Evolutionary conservation across 306 rosid genomes (phyloP), one percentile per base, ranked within the genome.

Genomic region (Gastrolobium bilobum): DNA sequence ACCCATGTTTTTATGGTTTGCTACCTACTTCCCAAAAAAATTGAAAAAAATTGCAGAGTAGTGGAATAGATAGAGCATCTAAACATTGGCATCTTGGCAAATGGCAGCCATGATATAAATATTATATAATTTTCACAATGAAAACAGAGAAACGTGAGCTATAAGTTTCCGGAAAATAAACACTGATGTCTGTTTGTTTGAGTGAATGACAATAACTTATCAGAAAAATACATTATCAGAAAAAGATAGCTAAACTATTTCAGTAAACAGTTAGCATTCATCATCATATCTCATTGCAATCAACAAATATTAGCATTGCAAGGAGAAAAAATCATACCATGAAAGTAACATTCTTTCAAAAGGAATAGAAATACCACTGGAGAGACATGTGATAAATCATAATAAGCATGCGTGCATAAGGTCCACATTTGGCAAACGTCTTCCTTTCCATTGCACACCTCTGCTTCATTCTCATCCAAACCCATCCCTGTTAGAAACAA

Each of bases 311-410:
- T 5, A 48, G 52, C 52, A 60, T 64, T 43, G 29, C 9, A 58
- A 38, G 26, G 71, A 76, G 48, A 76, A 76, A 56, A 72, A 50
- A 35, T 3, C 96, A 39, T 91, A 95, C 98, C 98, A 84, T 78
- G 65, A 75, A 77, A 73, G 77, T 96, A 91, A 63, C 94, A 96
- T 74, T 88, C 94, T 87, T 91, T 96, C 79, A 96, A 85, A 68
- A 93, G 94, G 83, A 82, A 87, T 61, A 96, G 30, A 84, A 96
- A 96, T 53, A 93, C 91, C 82, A 89, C 83, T 0, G 98, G 99
- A 65, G 99, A 83, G 51, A 91, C 90, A 71, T 84, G 86, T 14
- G 80, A 58, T 35, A 96, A 82, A 82, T 96, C 89, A 70, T 80
- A 83, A 72, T 91, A 93, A 10, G 96, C 87, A 85, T 96, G 98